Evolutionary conservation across 2,329 filamentous ascomycete genomes (phyloP).

Genomic region (Massarina eburnea): DNA sequence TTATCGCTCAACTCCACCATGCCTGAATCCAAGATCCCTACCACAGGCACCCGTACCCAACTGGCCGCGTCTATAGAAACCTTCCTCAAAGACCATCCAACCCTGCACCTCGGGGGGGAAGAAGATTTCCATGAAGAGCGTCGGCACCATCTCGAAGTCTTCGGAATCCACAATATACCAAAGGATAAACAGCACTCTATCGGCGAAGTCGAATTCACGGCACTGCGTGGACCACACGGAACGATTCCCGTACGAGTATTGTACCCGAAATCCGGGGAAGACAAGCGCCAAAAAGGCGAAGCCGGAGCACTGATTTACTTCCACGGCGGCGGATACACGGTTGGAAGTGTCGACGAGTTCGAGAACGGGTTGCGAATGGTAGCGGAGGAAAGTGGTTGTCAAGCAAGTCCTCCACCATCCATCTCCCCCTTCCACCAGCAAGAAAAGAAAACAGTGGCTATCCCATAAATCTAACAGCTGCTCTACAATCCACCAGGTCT

Average conservation of each 20-base stretch:
- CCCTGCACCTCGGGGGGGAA: conserved; percentile 25
- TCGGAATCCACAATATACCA: conserved; percentile 32
- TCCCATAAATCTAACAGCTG: too few relatives aligned
- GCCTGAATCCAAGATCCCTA: too few relatives aligned
- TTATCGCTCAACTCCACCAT: too few relatives aligned
- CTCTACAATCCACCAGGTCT: too few relatives aligned
- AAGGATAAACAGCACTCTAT: conserved; percentile 27
- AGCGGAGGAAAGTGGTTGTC: conserved; percentile 13
- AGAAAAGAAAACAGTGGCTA: conserved; percentile 16
- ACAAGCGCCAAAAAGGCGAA: too few relatives aligned
- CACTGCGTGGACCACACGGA: conserved; percentile 35
- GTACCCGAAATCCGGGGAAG: too few relatives aligned
- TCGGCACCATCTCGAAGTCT: conserved; percentile 27
- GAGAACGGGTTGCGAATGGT: too few relatives aligned
- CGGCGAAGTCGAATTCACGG: conserved; percentile 35
- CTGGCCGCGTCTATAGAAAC: conserved; percentile 11
- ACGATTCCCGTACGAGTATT: conserved; percentile 37
- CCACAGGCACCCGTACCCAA: conserved; percentile 8
- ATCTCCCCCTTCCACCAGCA: conserved; percentile 22
- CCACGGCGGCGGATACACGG: too few relatives aligned
- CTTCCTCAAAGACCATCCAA: conserved; percentile 19
- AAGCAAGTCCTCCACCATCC: too few relatives aligned
- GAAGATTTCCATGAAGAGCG: conserved; percentile 27
- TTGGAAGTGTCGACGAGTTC: too few relatives aligned
- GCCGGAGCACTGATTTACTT: too few relatives aligned